phyloP scores from a whole-genome alignment of 2,329 filamentous ascomycete species.

The Emergomyces pasteurianus region DNA sequence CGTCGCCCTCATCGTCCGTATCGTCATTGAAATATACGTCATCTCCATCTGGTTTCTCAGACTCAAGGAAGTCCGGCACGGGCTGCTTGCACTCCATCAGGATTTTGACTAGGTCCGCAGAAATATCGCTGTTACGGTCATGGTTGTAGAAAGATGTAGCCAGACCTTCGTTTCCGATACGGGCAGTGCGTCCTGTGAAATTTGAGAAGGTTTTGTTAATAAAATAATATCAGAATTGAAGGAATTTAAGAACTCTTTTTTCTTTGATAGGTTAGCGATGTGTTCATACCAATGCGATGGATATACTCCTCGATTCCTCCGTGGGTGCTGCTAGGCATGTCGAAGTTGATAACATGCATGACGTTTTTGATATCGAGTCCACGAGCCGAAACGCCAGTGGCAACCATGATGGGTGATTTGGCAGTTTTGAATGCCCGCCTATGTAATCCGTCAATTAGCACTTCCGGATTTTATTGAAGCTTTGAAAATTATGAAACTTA shows the following conservation, averaged over 20 bases:
- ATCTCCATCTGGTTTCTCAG: conserved; percentile 33
- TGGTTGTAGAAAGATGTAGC: conserved; percentile 78
- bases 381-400: conserved; percentile 76
- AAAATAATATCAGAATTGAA: too few relatives aligned
- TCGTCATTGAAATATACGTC: conserved; percentile 43
- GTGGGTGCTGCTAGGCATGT: conserved; percentile 60
- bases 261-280: conserved; percentile 3
- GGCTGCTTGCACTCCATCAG: conserved; percentile 67
- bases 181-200: conserved; percentile 66
- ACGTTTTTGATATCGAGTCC: conserved; percentile 83
- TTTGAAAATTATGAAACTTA: conserved; percentile 24
- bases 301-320: conserved; percentile 92
- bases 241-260: too few relatives aligned
- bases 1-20: conserved; percentile 31
- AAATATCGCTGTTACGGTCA: conserved; percentile 63
- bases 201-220: neutral
- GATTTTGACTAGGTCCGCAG: conserved; percentile 60
- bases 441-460: neutral
- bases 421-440: conserved; percentile 67
- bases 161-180: conserved; percentile 76
- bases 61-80: conserved; percentile 71
- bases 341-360: conserved; percentile 86
- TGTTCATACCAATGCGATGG: conserved; percentile 70
- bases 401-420: conserved; percentile 64
- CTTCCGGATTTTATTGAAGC: neutral